These are phyloP conservation scores for Aotearoamyces nothofagi DNA, from an alignment of 2,329 filamentous ascomycete genomes.

Conservation along the genomic window DNA sequence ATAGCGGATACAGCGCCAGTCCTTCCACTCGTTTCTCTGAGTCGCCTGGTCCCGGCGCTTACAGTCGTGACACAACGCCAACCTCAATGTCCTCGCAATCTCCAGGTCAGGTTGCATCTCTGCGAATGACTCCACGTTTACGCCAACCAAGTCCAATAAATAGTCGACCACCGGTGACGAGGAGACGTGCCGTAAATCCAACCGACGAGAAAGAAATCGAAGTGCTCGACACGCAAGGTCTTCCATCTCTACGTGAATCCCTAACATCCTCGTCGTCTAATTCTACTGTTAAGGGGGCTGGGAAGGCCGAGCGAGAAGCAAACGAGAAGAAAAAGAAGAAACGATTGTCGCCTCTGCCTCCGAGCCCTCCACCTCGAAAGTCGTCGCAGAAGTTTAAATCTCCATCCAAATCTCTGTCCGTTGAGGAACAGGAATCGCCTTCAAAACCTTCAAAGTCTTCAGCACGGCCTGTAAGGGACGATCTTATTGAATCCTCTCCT, in stretches of 20 bases:
- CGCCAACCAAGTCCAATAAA: slow-evolving; percentile 39
- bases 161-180: slow-evolving; percentile 43
- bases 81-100: slow-evolving; percentile 67
- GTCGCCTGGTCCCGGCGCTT: slow-evolving; percentile 52
- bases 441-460: slow-evolving; percentile 22
- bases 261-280: slow-evolving; percentile 58
- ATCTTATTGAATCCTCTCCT: slow-evolving; percentile 6
- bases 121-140: slow-evolving; percentile 24
- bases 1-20: slow-evolving; percentile 51
- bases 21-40: slow-evolving; percentile 64
- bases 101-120: slow-evolving; percentile 38
- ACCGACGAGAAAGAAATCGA: slow-evolving; percentile 32
- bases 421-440: slow-evolving; percentile 23
- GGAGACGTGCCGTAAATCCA: slow-evolving; percentile 39
- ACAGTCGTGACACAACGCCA: slow-evolving; percentile 65
- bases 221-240: slow-evolving; percentile 34
- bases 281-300: slow-evolving; percentile 46
- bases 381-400: slow-evolving; percentile 41
- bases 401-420: slow-evolving; percentile 18
- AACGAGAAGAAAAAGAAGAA: slow-evolving; percentile 23
- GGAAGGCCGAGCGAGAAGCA: slow-evolving; percentile 22
- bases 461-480: slow-evolving; percentile 15
- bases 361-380: slow-evolving; percentile 46
- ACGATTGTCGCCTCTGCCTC: slow-evolving; percentile 31
- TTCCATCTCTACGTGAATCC: slow-evolving; percentile 54